Evolutionary conservation across 257 asterid species (phyloP).

Genomic region (Petrea volubilis): DNA sequence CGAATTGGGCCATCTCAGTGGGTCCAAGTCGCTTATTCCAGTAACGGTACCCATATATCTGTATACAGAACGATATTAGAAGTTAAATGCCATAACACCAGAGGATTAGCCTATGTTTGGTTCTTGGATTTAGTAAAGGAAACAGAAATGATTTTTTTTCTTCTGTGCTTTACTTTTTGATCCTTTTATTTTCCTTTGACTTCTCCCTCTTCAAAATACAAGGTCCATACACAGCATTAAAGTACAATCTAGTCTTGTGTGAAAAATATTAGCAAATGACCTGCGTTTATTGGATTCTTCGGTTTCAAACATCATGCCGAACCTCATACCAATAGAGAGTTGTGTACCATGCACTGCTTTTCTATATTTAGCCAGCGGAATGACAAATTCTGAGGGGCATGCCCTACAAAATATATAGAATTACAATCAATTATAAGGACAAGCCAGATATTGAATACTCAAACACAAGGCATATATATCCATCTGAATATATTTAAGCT

Average conservation of each 20-base stretch:
- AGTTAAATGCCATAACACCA: not conserved
- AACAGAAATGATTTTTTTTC: too few relatives aligned
- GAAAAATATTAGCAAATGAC: too few relatives aligned
- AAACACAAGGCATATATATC: not conserved
- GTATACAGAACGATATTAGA: not conserved
- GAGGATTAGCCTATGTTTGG: not conserved
- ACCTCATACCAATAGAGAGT: slow-evolving; percentile 85
- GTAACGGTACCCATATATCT: slow-evolving; percentile 91
- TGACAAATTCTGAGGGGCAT: slow-evolving; percentile 89
- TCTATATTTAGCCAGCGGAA: slow-evolving; percentile 71
- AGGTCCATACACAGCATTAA: too few relatives aligned
- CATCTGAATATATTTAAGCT: not conserved
- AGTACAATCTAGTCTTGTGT: too few relatives aligned
- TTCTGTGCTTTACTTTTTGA: too few relatives aligned
- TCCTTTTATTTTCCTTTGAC: too few relatives aligned
- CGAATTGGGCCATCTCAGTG: slow-evolving; percentile 93
- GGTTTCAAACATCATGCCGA: slow-evolving; percentile 97
- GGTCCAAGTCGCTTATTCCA: slow-evolving; percentile 80
- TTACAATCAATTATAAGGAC: not conserved
- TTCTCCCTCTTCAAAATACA: too few relatives aligned
- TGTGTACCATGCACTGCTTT: slow-evolving; percentile 75
- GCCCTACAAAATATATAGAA: slow-evolving; percentile 53
- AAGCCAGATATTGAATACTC: not conserved
- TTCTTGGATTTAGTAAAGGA: too few relatives aligned
- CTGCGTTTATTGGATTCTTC: slow-evolving; percentile 95